Conservation (phyloP, 495 filamentous ascomycete genomes). For the Tuber melanosporum region DNA sequence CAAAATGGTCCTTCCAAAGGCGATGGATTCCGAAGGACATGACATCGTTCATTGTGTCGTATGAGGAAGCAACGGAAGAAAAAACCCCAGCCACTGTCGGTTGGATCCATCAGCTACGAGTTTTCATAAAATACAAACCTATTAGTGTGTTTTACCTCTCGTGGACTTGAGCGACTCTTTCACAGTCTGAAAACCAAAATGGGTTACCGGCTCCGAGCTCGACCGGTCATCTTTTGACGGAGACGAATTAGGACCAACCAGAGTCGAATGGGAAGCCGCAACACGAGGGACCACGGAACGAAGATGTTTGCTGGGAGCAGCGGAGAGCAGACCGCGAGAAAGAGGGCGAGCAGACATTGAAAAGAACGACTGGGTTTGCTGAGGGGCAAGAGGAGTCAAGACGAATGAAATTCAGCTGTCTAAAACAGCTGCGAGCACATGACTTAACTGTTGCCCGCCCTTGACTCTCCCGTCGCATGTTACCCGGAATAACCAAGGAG, state of each 20-base stretch:
- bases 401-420: neutral
- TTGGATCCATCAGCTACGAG: conserved; percentile 11
- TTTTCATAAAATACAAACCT: neutral
- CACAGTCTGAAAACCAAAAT: conserved; percentile 90
- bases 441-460: neutral
- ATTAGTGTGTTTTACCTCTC: conserved; percentile 52
- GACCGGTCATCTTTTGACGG: neutral
- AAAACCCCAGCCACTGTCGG: conserved; percentile 74
- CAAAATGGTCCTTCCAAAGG: conserved; percentile 98
- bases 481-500: neutral
- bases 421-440: neutral
- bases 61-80: conserved; percentile 84
- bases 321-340: conserved; percentile 10
- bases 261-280: conserved; percentile 23
- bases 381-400: neutral
- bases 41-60: conserved; percentile 93
- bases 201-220: conserved; percentile 59
- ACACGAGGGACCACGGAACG: conserved; percentile 21
- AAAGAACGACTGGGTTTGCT: conserved; percentile 13
- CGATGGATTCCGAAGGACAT: conserved; percentile 98
- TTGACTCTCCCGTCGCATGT: neutral
- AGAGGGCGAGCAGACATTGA: conserved; percentile 38
- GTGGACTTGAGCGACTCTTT: conserved; percentile 74
- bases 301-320: conserved; percentile 19
- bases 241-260: neutral